Evolutionary conservation across 2,329 filamentous ascomycete species (phyloP), one percentile per base, ranked within the genome.

Genomic region (Venturia pyrina): DNA sequence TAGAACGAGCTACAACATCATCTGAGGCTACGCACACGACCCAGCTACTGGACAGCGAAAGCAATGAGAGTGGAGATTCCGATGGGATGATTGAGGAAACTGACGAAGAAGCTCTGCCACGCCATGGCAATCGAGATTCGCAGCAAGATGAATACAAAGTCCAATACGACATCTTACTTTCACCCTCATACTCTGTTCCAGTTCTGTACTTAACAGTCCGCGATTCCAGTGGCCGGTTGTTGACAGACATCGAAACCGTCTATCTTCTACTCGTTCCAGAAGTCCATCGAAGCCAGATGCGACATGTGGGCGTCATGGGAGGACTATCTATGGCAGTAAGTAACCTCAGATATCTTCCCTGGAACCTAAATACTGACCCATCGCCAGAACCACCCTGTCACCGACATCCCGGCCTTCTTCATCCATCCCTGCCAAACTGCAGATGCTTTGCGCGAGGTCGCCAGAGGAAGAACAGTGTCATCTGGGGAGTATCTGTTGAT

Each of bases 271-370:
- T 93, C 61, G 88, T 93, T 59, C 89, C 89, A 21, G 78, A 84
- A 63, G 80, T 85, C 70, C 87, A 85, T 78, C 88, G 85, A 73
- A 77, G 80, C 64, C 78, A 81, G 67, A 81, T 93, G 68, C 84
- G 84, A 70, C 78, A 78, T 63, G 78, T 84, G 59, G 87, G 88
- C 43, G 80, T 85, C 32, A 84, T 90, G 70, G 89, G 89, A 57
- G 89, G 87, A 69, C 88, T 93, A 73, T 91, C 89, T 70, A 85
- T 87, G 73, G 88, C 89, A 72, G 90, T 92, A 80, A 80, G 89
- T 87, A 65, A 17, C 21, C 13, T 28, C 37, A 19, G 8, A 53
- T 13, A 17, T 62, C 24, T 3, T 62, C n/a, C 40, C 21, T 17
- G 19, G 3, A 2, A 17, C 13, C 13, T 3, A 50, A n/a, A 28